These are phyloP conservation scores for Calonectria multiphialidica DNA, from an alignment of 2,329 filamentous ascomycete genomes.

Conservation along the genomic window DNA sequence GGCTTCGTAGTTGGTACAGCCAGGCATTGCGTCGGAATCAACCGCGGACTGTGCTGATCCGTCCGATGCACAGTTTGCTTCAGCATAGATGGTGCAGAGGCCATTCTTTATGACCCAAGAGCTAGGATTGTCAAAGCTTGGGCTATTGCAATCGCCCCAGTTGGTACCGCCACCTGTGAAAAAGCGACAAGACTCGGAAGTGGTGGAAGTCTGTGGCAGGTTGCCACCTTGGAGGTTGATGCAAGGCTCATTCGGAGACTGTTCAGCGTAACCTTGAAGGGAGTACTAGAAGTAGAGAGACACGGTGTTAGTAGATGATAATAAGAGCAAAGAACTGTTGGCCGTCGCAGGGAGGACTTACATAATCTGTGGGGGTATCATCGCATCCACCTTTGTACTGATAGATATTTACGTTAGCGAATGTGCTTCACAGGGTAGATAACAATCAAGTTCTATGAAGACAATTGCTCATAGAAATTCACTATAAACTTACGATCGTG, in stretches of 20 bases:
- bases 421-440: neutral
- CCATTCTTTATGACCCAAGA: conserved; percentile 13
- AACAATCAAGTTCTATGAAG: neutral
- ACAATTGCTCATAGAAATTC: neutral
- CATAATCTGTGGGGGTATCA: conserved; percentile 4
- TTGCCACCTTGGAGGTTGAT: conserved; percentile 7
- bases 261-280: conserved; percentile 11
- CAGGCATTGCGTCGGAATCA: neutral
- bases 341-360: neutral
- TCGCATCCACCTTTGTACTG: conserved; percentile 5
- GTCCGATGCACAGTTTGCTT: neutral
- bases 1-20: conserved; percentile 5
- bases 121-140: conserved; percentile 4
- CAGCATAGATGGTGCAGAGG: conserved; percentile 12
- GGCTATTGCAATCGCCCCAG: neutral
- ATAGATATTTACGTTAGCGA: neutral
- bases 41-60: neutral
- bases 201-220: neutral
- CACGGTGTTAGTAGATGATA: neutral
- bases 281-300: conserved; percentile 1
- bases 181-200: conserved; percentile 10
- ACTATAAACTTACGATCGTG: conserved; percentile 3
- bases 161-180: conserved; percentile 14
- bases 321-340: neutral
- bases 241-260: conserved; percentile 5